phyloP scores from a whole-genome alignment of 495 filamentous ascomycete species.

The Eremomyces bilateralis region DNA sequence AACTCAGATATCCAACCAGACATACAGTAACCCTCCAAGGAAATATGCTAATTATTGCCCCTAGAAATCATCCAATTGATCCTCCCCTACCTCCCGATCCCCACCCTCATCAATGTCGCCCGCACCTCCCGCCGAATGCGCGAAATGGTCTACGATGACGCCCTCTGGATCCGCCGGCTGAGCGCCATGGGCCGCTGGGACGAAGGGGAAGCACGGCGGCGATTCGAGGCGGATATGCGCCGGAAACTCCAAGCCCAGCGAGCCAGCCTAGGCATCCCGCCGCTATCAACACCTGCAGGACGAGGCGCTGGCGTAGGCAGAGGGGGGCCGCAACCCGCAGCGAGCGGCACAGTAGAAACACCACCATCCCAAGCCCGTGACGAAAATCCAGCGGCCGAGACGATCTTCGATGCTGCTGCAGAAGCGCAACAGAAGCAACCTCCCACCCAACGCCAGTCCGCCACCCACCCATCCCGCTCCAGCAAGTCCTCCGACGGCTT shows the following conservation, averaged over 20 bases:
- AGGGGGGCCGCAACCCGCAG: conserved; percentile 8
- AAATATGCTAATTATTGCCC: no score
- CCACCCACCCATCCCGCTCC: conserved; percentile 3
- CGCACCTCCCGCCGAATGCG: conserved; percentile 69
- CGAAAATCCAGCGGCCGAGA: conserved; percentile 24
- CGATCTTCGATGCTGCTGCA: conserved; percentile 48
- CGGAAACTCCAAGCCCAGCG: conserved; percentile 39
- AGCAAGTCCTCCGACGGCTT: conserved; percentile 37
- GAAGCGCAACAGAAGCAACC: conserved; percentile 24
- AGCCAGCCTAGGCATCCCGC: conserved; percentile 8
- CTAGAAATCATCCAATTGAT: conserved; percentile 68
- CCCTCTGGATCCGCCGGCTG: conserved; percentile 72
- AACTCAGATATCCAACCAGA: no score
- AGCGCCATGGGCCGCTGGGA: conserved; percentile 82
- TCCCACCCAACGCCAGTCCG: conserved; percentile 4
- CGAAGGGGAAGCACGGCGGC: conserved; percentile 60
- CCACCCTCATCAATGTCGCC: conserved; percentile 72
- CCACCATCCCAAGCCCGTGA: conserved; percentile 23
- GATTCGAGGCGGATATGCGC: conserved; percentile 52
- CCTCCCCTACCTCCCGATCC: conserved; percentile 67
- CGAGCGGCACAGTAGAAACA: no score
- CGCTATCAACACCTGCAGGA: no score
- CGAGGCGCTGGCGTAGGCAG: conserved; percentile 19
- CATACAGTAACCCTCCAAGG: conserved; percentile 8
- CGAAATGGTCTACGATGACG: conserved; percentile 99